Conservation (phyloP, 768 basidiomycete species). For the Mycena indigotica region DNA sequence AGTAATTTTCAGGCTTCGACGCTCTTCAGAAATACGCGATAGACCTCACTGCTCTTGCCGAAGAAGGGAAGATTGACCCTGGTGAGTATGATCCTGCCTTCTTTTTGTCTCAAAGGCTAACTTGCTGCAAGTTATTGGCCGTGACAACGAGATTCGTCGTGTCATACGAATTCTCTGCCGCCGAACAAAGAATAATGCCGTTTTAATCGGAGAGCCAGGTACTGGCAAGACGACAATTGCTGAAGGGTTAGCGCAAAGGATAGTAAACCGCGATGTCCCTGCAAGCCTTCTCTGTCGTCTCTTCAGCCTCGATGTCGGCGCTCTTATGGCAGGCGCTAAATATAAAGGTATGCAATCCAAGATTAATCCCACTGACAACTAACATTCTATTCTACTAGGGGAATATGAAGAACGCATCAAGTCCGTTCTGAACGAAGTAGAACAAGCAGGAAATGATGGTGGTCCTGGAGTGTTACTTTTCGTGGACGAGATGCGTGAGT, state of each 20-base stretch:
- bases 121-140: conserved; percentile 66
- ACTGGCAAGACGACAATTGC: conserved; percentile 96
- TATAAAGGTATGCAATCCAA: conserved; percentile 67
- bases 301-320: conserved; percentile 92
- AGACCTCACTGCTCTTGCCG: conserved; percentile 84
- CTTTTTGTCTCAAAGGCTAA: neutral
- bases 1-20: conserved; percentile 59
- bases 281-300: conserved; percentile 70
- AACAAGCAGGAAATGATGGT: conserved; percentile 78
- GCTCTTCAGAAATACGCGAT: conserved; percentile 87
- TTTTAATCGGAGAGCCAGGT: conserved; percentile 92
- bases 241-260: conserved; percentile 94
- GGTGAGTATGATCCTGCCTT: conserved; percentile 4
- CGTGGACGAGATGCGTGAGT: conserved; percentile 77
- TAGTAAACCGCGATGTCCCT: conserved; percentile 92
- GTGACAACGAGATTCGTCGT: conserved; percentile 90
- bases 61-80: conserved; percentile 94
- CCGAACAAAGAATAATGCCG: conserved; percentile 97
- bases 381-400: conserved; percentile 23
- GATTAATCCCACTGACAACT: neutral
- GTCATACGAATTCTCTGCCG: conserved; percentile 77
- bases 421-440: conserved; percentile 87
- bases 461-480: conserved; percentile 87
- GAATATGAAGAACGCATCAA: conserved; percentile 98
- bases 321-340: conserved; percentile 89